Evolutionary conservation across 768 basidiomycete genomes (phyloP).

Genomic region (Pleurotus platypus): DNA sequence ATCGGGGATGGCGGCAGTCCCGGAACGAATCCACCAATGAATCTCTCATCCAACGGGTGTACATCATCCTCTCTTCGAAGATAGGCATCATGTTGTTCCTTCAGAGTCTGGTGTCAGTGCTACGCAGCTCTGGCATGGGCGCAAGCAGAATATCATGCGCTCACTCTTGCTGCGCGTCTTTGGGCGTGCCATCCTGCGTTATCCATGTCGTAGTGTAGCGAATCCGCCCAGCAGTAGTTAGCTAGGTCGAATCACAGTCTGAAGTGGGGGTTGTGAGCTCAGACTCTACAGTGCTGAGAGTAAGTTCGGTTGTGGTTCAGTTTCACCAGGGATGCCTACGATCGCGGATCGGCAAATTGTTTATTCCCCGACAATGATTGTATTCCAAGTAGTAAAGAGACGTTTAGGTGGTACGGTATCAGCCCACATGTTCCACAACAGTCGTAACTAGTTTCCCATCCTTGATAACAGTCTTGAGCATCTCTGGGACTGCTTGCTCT

Average conservation of each 20-base stretch:
- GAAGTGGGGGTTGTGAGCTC: too few species aligned
- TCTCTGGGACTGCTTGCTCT: slow-evolving; percentile 91
- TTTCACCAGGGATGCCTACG: too few species aligned
- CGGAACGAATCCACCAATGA: slow-evolving; percentile 54
- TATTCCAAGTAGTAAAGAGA: background rate
- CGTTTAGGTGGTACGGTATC: slow-evolving; percentile 4
- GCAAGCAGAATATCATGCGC: slow-evolving; percentile 8
- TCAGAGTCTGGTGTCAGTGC: slow-evolving; percentile 17
- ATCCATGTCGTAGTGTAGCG: slow-evolving; percentile 50
- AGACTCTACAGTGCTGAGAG: too few species aligned
- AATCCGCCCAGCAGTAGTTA: background rate
- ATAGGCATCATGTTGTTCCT: slow-evolving; percentile 45
- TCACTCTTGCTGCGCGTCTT: slow-evolving; percentile 55
- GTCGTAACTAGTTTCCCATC: slow-evolving; percentile 84
- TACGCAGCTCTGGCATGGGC: too few species aligned
- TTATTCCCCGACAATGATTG: background rate
- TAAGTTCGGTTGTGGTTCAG: too few species aligned
- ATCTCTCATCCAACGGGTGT: slow-evolving; percentile 56
- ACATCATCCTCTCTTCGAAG: slow-evolving; percentile 51
- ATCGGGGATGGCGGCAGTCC: slow-evolving; percentile 32
- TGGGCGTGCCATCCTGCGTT: slow-evolving; percentile 74
- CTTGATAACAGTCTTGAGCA: slow-evolving; percentile 83
- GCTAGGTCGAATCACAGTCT: background rate
- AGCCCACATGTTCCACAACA: slow-evolving; percentile 84
- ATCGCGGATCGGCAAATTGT: background rate